phyloP scores from a whole-genome alignment of 192 early-diverging fungal species.

The Umbelopsis sp. region DNA sequence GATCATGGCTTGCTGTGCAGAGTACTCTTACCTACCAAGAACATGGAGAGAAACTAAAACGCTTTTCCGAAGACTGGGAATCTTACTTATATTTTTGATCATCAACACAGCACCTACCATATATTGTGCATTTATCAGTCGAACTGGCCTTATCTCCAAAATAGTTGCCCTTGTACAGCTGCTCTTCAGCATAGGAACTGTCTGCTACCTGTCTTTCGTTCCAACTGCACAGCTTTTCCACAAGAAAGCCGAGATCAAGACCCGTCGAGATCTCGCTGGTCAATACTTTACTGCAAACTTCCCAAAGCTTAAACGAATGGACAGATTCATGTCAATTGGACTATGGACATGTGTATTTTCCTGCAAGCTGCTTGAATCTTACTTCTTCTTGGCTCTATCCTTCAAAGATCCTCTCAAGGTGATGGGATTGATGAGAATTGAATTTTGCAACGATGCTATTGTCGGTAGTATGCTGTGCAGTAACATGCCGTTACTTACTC shows the following conservation, averaged over 20 bases:
- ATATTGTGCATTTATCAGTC: slow-evolving; percentile 53
- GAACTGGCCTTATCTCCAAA: slow-evolving; percentile 48
- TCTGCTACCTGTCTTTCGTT: slow-evolving; percentile 65
- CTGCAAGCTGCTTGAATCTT: slow-evolving; percentile 80
- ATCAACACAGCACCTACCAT: slow-evolving; percentile 66
- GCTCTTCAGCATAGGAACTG: slow-evolving; percentile 65
- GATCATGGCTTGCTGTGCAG: slow-evolving; percentile 65
- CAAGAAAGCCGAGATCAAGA: slow-evolving; percentile 27
- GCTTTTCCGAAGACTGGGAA: slow-evolving; percentile 50
- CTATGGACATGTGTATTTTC: slow-evolving; percentile 74
- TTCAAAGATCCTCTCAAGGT: slow-evolving; percentile 77
- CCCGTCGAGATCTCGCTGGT: slow-evolving; percentile 43
- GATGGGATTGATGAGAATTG: slow-evolving; percentile 47
- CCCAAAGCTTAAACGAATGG: slow-evolving; percentile 63
- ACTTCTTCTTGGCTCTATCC: slow-evolving; percentile 80
- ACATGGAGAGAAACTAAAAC: slow-evolving; percentile 56
- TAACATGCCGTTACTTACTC: slow-evolving; percentile 68
- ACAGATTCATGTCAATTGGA: slow-evolving; percentile 68
- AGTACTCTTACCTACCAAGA: slow-evolving; percentile 70
- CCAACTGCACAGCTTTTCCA: slow-evolving; percentile 66
- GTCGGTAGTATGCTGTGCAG: slow-evolving; percentile 59
- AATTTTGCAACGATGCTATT: slow-evolving; percentile 63
- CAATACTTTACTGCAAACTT: slow-evolving; percentile 77
- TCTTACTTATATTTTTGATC: slow-evolving; percentile 62
- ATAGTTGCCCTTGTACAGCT: slow-evolving; percentile 70